Evolutionary conservation across 164 flowering plant genomes (phyloP).

Genomic region (Umbellularia californica): DNA sequence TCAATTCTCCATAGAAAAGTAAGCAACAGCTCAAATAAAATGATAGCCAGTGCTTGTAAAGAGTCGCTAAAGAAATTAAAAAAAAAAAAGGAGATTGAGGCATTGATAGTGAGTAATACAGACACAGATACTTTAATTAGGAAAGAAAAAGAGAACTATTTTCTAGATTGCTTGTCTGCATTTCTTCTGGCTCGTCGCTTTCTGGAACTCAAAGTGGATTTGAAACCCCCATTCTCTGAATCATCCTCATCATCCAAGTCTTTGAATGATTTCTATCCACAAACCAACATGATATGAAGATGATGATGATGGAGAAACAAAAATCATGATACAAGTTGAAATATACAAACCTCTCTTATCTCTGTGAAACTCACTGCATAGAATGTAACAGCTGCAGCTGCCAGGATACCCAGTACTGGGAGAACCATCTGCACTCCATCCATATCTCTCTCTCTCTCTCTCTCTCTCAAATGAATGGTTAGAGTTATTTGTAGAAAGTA

Average conservation of each 20-base stretch:
- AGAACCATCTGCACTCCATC: conserved; percentile 44
- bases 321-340: background rate
- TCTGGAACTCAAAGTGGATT: conserved; percentile 49
- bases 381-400: conserved; percentile 67
- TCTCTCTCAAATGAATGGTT: background rate
- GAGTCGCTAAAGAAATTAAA: background rate
- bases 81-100: background rate
- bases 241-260: conserved; percentile 45
- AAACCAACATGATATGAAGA: background rate
- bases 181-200: conserved; percentile 44
- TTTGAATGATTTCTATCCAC: conserved; percentile 55
- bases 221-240: conserved; percentile 32
- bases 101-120: too few species aligned
- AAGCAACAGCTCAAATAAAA: too few species aligned
- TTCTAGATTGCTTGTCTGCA: background rate
- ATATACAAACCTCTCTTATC: conserved; percentile 50
- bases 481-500: too few species aligned
- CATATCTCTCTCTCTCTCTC: conserved; percentile 1
- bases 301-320: background rate
- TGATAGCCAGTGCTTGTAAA: too few species aligned
- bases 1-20: too few species aligned
- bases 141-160: background rate
- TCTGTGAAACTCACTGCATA: conserved; percentile 77
- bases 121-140: background rate
- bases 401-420: conserved; percentile 60